Base-by-base conservation (phyloP, 192 early-diverging fungal species). In the Tieghemiomyces parasiticus region DNA sequence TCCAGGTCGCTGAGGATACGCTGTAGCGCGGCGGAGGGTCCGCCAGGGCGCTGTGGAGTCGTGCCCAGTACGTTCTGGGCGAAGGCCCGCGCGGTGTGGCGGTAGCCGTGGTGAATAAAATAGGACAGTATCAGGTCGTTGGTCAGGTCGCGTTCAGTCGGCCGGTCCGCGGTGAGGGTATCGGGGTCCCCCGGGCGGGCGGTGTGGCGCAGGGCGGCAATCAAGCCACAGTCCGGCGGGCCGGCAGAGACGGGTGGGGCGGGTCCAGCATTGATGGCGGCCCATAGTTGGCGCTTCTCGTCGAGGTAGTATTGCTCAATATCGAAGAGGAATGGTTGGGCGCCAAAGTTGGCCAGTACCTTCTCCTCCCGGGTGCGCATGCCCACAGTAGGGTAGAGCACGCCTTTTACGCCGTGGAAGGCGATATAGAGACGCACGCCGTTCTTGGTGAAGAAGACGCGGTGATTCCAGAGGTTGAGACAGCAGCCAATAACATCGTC, bases 401-500 rank as follows among this genome's bases (percentile, higher is more conserved):
- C 24, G 0, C 60, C 65, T 56, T 74, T 60, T 35, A 78, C 60
- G 14, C 64, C 60, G 14, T 60, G 63, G 52, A 84, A 84, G 16
- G 84, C 81, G 32, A 72, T 68, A 3, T 81, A 78, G 20, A 80
- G 78, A 61, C 78, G 76, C 12, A 77, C 65, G 20, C 96, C 96
- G 65, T 97, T 97, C 61, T 88, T 92, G 9, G 93, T 97, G 66
- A 90, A 99, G 62, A 93, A 93, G 4, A 86, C 73, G 12, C 81
- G 78, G 48, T 67, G 77, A 56, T 78, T 73, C 51, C 72, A 60
- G 73, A 93, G 94, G 66, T 97, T 92, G 29, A 99, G 70, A 9
- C 91, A 80, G 65, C 95, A 97, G 16, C 96, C 96, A 60, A 96
- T 83, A 1, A 82, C 79, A 70, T 99, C 96, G n/a, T 88, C 90